Conservation (phyloP, 2,329 filamentous ascomycete species). For the Chaetothyriales sp. region DNA sequence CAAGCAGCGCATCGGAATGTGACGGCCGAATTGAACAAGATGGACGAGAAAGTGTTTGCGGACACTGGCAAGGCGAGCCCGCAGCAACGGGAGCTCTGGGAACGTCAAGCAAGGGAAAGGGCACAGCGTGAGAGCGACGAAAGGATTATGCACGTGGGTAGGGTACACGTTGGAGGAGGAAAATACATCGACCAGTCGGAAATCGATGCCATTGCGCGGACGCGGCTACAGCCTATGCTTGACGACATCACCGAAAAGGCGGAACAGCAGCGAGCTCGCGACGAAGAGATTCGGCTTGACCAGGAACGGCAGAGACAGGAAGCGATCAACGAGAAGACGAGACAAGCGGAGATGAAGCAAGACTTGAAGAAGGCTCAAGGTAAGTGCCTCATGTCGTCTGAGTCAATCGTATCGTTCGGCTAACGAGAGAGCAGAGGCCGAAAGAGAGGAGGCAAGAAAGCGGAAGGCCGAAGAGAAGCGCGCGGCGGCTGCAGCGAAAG, state of each 20-base stretch:
- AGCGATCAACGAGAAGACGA: constrained; percentile 31
- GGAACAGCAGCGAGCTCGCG: constrained; percentile 54
- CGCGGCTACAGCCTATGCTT: constrained; percentile 65
- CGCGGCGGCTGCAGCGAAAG: constrained; percentile 7
- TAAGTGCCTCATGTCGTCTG: constrained; percentile 10
- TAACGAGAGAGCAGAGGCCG: constrained; percentile 10
- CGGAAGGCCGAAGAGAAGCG: constrained; percentile 16
- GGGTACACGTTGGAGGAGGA: constrained; percentile 62
- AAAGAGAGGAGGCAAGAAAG: constrained; percentile 14
- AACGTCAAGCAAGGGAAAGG: constrained; percentile 57
- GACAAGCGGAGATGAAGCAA: constrained; percentile 26
- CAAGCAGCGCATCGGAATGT: constrained; percentile 76
- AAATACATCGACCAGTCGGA: constrained; percentile 66
- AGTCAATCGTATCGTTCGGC: not conserved
- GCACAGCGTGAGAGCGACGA: constrained; percentile 52
- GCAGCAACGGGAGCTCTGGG: constrained; percentile 61
- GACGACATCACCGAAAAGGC: constrained; percentile 74
- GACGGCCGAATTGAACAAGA: constrained; percentile 58
- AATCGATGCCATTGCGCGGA: constrained; percentile 64
- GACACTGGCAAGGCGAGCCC: constrained; percentile 60
- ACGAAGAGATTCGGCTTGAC: constrained; percentile 49
- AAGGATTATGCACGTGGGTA: constrained; percentile 44
- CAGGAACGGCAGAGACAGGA: constrained; percentile 51
- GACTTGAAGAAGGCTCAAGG: constrained; percentile 32
- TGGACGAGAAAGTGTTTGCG: constrained; percentile 67